These are phyloP conservation scores for Talaromyces sp. DNA, from an alignment of 2,329 filamentous ascomycete genomes.

Conservation along the genomic window DNA sequence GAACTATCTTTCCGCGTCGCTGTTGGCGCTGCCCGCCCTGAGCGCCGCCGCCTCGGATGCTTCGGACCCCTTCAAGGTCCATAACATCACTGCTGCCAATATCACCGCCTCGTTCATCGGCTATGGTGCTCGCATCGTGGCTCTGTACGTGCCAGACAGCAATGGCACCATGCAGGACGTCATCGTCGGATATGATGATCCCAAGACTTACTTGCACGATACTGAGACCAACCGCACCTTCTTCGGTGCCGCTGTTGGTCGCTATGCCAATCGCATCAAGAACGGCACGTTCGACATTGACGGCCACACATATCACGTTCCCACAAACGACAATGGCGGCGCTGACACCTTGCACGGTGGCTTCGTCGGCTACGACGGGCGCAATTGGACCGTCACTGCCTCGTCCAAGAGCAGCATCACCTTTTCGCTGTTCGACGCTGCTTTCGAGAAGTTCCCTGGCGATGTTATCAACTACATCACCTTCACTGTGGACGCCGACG, in stretches of 20 bases:
- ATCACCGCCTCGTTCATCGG: constrained; percentile 45
- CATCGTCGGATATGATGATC: constrained; percentile 46
- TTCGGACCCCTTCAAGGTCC: constrained; percentile 34
- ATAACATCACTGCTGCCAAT: constrained; percentile 41
- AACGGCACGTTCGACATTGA: constrained; percentile 51
- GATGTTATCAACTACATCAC: constrained; percentile 42
- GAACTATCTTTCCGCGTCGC: constrained; percentile 25
- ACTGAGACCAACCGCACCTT: constrained; percentile 42
- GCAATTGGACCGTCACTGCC: constrained; percentile 45
- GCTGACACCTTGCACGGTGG: constrained; percentile 49
- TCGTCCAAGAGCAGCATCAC: constrained; percentile 37
- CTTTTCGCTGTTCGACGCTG: constrained; percentile 41
- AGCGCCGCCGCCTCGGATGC: constrained; percentile 11
- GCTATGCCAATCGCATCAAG: constrained; percentile 52
- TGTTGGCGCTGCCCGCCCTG: constrained; percentile 27
- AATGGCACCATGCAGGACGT: constrained; percentile 45
- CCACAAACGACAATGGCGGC: constrained; percentile 47
- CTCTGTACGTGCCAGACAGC: constrained; percentile 45
- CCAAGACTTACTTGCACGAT: constrained; percentile 39
- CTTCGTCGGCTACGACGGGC: constrained; percentile 41
- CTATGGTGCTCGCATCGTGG: constrained; percentile 43
- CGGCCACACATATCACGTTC: constrained; percentile 41
- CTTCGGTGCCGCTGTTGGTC: constrained; percentile 44
- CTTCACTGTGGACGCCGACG: constrained; percentile 36
- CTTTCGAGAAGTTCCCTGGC: constrained; percentile 41